Base-by-base conservation (phyloP, 345 rosid genomes). In the Hibiscus tridactylites region DNA sequence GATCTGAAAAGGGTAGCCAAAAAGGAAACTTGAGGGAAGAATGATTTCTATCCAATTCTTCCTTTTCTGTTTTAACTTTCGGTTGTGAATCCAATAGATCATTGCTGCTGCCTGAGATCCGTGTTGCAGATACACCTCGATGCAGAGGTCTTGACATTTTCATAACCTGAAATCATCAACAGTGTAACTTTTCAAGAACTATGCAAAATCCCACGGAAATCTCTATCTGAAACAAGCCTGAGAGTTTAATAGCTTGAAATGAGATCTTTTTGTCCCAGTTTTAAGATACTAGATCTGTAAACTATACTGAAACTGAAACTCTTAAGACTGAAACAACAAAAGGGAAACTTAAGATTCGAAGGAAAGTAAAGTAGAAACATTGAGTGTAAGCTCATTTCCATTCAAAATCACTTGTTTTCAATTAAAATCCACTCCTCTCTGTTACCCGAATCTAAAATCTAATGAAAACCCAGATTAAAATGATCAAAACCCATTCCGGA, bases 81-180 rank as follows among this genome's bases (percentile, higher is more conserved):
- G 79, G 84, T 75, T 89, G 93, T 9, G 91, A 87, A 62, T 87
- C 97, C 86, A 85, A 76, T n/a, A 85, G 76, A 79, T 85, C 92
- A 46, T 87, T 79, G 78, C 75, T 82, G 73, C 82, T 77, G 53
- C 85, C 90, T 4, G 92, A 87, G 82, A 82, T 83, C 86, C 95
- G 82, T 37, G 72, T 67, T 64, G 84, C 95, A 24, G 88, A 78
- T 65, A 73, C 76, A 66, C 95, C 96, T 79, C 98, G 83, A 68
- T 79, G 90, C 71, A 86, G 87, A 75, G 96, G 95, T 91, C 88
- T 80, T 62, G 97, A 79, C 96, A 93, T 93, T 65, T 73, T 80
- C 65, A 31, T 19, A 39, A 77, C 83, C 86, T 73, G 86, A 29
- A 86, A 72, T 73, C 61, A 9, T 79, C 24, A 74, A 61, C 54